Base-by-base conservation (phyloP, 768 basidiomycete genomes). In the Leccinum pellstonianum region DNA sequence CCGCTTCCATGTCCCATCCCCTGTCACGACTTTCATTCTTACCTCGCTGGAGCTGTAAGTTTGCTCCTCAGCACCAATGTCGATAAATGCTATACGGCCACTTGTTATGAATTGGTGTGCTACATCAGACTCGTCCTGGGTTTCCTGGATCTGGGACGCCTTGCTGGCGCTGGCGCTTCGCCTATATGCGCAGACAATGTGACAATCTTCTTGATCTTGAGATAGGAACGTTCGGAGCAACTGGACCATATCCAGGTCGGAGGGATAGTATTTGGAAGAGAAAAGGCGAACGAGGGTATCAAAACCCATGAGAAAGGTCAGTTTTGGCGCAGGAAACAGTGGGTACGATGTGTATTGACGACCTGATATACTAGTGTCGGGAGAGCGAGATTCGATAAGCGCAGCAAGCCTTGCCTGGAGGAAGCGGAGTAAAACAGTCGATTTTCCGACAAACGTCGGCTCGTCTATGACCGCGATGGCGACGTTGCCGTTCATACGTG, bases 391-490 rank as follows among this genome's bases (percentile, higher is more conserved):
- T 37, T 25, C 41, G 50, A 48, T 33, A 33, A 68, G 2, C 10
- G 63, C 27, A 21, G 64, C 58, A 6, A 72, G 25, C 55, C 66
- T 66, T 37, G 63, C 63, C 48, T 65, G 73, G 43, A 91, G 77
- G 67, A 82, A 87, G 7, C 68, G 66, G 52, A 79, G 82, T 29
- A 96, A 75, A 46, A 78, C 74, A 11, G 71, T 73, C 14, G 90
- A 87, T 75, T 98, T 98, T 17, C 86, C 84, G 25, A 91, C 89
- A 71, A 98, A 97, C 0, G 88, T 92, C 11, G 95, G 93, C 67
- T 93, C 91, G 70, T 94, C 84, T 60, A 93, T 84, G 64, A 95
- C 82, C 8, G 83, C 95, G 7, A 96, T 82, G 0, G 91, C 93
- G 37, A 90, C 78, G 58, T 89, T 88, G 6, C 54, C 47, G 52